Conservation (phyloP, 148 eudicot species). For the Talinum fruticosum region DNA sequence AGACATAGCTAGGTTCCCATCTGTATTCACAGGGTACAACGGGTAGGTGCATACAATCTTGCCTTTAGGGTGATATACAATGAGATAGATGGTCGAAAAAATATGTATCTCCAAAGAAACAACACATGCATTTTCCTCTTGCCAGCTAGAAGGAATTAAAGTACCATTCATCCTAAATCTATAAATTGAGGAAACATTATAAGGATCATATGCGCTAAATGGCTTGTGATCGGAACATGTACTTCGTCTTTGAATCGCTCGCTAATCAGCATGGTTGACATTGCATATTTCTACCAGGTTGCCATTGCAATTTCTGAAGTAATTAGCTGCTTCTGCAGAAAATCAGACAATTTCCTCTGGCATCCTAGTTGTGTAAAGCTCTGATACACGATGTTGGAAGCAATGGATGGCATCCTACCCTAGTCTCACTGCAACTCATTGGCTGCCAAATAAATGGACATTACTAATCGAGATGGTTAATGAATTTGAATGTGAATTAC, state of each 20-base stretch:
- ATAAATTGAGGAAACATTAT: no score
- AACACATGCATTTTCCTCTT: no score
- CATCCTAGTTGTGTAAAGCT: background rate
- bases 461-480: conserved; percentile 16
- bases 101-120: no score
- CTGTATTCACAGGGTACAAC: background rate
- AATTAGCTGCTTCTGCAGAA: background rate
- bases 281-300: background rate
- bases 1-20: background rate
- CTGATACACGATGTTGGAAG: background rate
- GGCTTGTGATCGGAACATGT: background rate
- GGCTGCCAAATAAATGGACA: background rate
- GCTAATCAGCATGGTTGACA: background rate
- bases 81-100: no score
- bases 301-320: background rate
- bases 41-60: background rate
- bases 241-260: background rate
- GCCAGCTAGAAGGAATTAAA: no score
- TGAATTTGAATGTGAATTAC: conserved; percentile 1
- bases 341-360: background rate
- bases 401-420: background rate
- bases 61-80: background rate
- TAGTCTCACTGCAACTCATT: background rate
- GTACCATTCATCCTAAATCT: no score
- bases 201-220: no score